Evolutionary conservation across 106 monocot genomes (phyloP).

Genomic region (Cymbidium sinense): DNA sequence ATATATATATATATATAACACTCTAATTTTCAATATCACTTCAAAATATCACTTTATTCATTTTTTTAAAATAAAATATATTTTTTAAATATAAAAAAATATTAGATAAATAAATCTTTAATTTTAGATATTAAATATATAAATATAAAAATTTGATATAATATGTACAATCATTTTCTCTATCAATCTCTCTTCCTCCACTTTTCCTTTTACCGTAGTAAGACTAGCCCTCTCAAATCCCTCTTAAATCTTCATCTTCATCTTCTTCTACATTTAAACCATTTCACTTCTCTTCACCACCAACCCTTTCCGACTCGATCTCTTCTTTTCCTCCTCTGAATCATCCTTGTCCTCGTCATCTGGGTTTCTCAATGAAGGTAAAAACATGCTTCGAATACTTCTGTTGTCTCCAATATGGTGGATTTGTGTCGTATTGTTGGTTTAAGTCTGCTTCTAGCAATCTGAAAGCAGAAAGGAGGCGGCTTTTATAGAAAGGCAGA

Average conservation of each 20-base stretch:
- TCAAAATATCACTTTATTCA: too few relatives aligned
- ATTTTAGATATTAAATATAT: too few relatives aligned
- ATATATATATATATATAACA: too few relatives aligned
- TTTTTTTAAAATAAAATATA: too few relatives aligned
- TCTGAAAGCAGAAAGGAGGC: neutral
- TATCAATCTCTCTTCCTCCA: neutral
- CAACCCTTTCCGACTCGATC: neutral
- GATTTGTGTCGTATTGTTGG: neutral
- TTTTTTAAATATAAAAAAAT: too few relatives aligned
- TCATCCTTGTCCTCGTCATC: too few relatives aligned
- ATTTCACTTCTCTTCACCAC: neutral
- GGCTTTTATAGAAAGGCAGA: neutral
- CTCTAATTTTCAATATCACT: too few relatives aligned
- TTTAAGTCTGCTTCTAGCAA: neutral
- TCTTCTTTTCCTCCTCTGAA: neutral
- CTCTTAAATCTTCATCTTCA: neutral
- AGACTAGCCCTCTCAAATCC: neutral
- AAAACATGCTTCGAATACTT: too few relatives aligned
- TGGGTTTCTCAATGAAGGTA: neutral
- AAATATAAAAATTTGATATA: neutral
- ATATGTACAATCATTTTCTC: neutral
- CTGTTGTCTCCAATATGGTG: too few relatives aligned
- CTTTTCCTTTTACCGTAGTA: slow-evolving; percentile 1
- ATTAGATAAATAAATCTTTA: too few relatives aligned
- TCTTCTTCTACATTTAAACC: neutral